phyloP scores from a whole-genome alignment of 2,329 filamentous ascomycete species.

The Shiraia bambusicola region DNA sequence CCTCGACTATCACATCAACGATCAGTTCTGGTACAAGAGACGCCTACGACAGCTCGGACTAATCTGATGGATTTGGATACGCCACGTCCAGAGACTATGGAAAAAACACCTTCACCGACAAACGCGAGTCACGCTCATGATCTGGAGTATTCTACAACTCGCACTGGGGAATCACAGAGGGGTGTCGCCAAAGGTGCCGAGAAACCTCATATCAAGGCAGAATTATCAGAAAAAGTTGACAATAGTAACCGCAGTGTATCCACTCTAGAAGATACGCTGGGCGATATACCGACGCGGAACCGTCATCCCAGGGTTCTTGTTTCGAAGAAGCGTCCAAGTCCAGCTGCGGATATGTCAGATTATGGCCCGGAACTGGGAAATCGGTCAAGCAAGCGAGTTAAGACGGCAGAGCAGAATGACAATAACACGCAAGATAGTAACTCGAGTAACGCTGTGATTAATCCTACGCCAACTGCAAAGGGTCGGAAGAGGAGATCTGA shows the following conservation, averaged over 20 bases:
- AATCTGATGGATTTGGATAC: constrained; percentile 3
- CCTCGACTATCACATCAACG: constrained; percentile 25
- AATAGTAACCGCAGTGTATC: neutral
- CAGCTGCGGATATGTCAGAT: constrained; percentile 3
- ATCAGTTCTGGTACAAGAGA: constrained; percentile 37
- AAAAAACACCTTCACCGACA: constrained; percentile 3
- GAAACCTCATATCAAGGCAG: neutral
- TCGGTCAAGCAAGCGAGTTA: constrained; percentile 21
- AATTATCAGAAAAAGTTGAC: neutral
- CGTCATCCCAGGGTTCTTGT: constrained; percentile 11
- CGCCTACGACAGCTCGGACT: constrained; percentile 26
- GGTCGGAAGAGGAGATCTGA: constrained; percentile 13
- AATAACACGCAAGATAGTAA: constrained; percentile 13
- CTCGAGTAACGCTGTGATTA: constrained; percentile 9
- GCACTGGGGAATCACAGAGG: constrained; percentile 15
- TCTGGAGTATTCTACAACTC: constrained; percentile 19
- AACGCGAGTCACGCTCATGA: neutral
- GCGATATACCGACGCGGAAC: neutral
- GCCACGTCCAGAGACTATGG: neutral
- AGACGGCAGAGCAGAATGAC: constrained; percentile 4
- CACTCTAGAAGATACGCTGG: neutral
- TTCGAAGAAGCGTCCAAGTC: constrained; percentile 17
- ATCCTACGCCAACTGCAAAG: constrained; percentile 8
- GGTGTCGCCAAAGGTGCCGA: neutral
- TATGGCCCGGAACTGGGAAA: neutral